Percentiles rank a stretch among this genome's conserved stretches.
These are phyloP conservation scores for Fraxinus albicans DNA, from an alignment of 305 asterid genomes.

Conservation along the genomic window DNA sequence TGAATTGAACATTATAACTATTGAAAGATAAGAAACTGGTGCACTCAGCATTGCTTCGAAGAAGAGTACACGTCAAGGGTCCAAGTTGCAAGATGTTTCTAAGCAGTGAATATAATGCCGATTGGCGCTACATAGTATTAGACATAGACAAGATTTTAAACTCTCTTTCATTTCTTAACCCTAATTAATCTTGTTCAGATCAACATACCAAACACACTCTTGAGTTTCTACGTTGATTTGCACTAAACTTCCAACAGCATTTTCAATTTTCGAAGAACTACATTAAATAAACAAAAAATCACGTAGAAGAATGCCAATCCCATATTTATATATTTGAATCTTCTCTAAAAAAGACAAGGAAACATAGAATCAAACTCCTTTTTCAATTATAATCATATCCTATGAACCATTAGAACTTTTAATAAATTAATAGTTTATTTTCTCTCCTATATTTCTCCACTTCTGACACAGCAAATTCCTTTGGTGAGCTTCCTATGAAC, in stretches of 20 bases:
- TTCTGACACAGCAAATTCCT: neutral
- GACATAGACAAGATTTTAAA: neutral
- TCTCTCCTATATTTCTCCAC: neutral
- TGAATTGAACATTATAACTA: neutral
- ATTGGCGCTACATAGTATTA: neutral
- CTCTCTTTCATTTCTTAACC: neutral
- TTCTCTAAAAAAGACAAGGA: neutral
- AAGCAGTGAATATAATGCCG: neutral
- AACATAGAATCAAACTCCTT: neutral
- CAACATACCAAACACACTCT: neutral
- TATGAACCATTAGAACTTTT: neutral
- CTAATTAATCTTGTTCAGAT: neutral
- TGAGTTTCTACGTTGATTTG: neutral
- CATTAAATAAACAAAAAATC: neutral
- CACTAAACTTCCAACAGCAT: neutral
- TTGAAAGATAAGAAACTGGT: neutral
- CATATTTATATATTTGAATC: neutral
- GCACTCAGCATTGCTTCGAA: neutral
- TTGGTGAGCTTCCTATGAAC: too few species aligned
- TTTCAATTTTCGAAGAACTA: neutral
- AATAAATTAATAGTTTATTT: neutral
- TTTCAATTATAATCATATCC: neutral
- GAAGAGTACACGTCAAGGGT: neutral
- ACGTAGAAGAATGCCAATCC: neutral
- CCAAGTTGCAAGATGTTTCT: neutral